Base-by-base conservation (phyloP, 75 land plant genomes). In the Isoetes taiwanensis region DNA sequence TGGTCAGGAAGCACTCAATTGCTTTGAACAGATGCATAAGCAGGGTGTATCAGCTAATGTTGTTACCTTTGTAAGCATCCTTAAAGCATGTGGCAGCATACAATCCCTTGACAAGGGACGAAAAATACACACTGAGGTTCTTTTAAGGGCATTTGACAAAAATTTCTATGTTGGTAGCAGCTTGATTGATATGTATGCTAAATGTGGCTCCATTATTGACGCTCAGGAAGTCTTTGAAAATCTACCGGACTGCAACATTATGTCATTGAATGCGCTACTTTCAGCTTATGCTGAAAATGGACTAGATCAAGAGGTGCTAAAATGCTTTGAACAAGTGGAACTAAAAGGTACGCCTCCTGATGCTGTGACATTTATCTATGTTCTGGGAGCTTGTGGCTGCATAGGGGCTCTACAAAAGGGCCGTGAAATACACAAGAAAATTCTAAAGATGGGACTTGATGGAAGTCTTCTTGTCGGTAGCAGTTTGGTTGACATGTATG, bases 381-480 rank as follows among this genome's bases (percentile, higher is more conserved):
- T 58, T 33, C 60, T 64, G 5, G 32, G 74, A 1, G 68, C 77
- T 4, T 69, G 69, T 46, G 23, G 69, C 3, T 43, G 58, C 29
- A 42, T 57, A n/a, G 28, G 10, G 10, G 52, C 10, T 56, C 28
- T 65, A 31, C 43, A 60, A 17, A 59, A 10, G 10, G 84, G 84
- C 1, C 69, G 62, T 59, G 73, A 76, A 37, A 35, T 80, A 1
- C 84, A 80, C 64, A 56, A 72, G 10, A 62, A 43, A 6, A 61
- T 80, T 23, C n/a, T 76, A 28, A 10, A 64, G 23, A 37, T 42
- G 23, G 28, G 42, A 1, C 20, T 72, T 10, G 73, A 63, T 2
- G 12, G 66, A 39, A 74, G 73, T 55, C 37, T 70, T 0, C 71
- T 73, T 19, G 42, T 76, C 42, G 56, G 71, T 3, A n/a, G n/a